phyloP scores from a whole-genome alignment of 148 eudicot genomes.

The Rhododendron ovatum region DNA sequence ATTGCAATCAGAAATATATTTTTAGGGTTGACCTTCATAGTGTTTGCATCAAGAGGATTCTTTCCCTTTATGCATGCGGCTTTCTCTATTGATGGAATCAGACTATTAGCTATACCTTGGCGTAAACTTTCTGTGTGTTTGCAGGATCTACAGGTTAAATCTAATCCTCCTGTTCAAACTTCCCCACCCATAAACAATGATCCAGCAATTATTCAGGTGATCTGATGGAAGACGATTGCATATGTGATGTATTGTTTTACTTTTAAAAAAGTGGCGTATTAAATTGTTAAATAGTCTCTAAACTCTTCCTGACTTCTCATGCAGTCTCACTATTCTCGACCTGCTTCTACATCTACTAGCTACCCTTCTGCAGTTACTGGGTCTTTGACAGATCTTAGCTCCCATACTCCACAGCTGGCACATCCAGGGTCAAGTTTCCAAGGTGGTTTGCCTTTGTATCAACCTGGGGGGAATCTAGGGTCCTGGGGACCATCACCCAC shows the following conservation, averaged over 20 bases:
- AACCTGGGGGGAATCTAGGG: constrained; percentile 62
- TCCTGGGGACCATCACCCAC: constrained; percentile 75
- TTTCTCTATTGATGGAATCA: not conserved
- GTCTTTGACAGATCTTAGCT: constrained; percentile 37
- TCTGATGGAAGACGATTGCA: not conserved
- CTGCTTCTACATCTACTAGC: constrained; percentile 41
- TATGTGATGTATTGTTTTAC: not conserved
- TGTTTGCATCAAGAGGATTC: constrained; percentile 19
- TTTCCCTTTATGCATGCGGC: constrained; percentile 2
- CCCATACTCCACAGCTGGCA: constrained; percentile 51
- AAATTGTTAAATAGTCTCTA: constrained; percentile 2
- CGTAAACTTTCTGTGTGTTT: constrained; percentile 1
- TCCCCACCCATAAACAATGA: constrained; percentile 62
- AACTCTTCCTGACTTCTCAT: constrained; percentile 10
- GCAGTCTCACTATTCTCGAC: constrained; percentile 78
- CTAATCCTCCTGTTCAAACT: constrained; percentile 67
- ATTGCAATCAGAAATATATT: not conserved
- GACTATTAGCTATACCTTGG: not conserved
- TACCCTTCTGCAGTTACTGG: constrained; percentile 44
- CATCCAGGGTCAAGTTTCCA: constrained; percentile 64
- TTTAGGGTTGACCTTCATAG: not conserved
- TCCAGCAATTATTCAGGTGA: constrained; percentile 91
- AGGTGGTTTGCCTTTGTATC: constrained; percentile 66
- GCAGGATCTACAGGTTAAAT: constrained; percentile 92
- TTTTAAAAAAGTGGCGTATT: not conserved